Evolutionary conservation across 139 green algal species (phyloP), one percentile per base, ranked within the genome.

Genomic region (Picochlorum costavermella): DNA sequence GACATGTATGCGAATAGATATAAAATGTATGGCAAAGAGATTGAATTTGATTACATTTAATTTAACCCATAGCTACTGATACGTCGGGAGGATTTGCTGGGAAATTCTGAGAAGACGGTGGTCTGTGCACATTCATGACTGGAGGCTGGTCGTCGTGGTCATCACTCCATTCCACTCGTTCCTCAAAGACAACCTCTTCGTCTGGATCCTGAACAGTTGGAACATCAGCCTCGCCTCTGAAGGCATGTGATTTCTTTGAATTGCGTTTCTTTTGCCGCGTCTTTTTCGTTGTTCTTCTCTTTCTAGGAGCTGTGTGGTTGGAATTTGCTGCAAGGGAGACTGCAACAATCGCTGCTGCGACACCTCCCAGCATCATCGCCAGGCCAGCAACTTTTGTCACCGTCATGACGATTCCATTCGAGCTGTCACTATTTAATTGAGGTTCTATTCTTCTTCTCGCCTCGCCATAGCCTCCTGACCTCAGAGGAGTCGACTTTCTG

Each of bases 311-410:
- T 0, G 6, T 51, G 56, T 59, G 17, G 12, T 51, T 56, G 58
- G 25, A 55, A 30, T 51, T 28, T 12, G 31, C 12, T 56, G 46
- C 16, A 57, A 25, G 5, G 14, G 60, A 49, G 31, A 31, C 60
- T 28, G 36, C 60, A 29, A 57, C 16, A 9, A 31, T 20, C 17
- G 60, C 60, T 23, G 60, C 60, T 40, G 60, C 60, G 4, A 66
- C 57, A 0, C 60, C 57, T 25, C 60, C 60, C 60, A 66, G 20
- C n/a, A 55, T 44, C 23, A 66, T 26, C 4, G 60, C 36, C 4
- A 66, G 26, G n/a, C 60, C 60, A 56, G 60, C 60, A 12, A 66
- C 17, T 43, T 66, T 66, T 10, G 33, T 31, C 11, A 66, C 36
- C 3, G 57, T 53, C 46, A 53, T 11, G 4, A 23, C 46, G 12